phyloP scores from a whole-genome alignment of 192 early-diverging fungal genomes.

The Podila epigama region DNA sequence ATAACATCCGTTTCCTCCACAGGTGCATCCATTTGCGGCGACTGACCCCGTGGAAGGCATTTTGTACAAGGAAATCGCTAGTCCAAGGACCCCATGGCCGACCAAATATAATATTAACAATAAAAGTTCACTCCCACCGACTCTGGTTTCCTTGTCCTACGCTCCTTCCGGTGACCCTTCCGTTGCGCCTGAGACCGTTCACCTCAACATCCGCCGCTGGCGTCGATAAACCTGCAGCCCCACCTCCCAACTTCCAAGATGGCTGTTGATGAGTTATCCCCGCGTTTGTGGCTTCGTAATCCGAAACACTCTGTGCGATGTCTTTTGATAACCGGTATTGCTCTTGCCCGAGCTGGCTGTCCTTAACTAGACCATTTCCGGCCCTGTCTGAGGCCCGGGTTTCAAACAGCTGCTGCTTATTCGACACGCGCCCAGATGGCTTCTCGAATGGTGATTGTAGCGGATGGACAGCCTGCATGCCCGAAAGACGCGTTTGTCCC shows the following conservation, averaged over 20 bases:
- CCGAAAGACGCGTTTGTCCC: neutral
- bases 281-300: too few relatives aligned
- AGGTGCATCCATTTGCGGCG: too few relatives aligned
- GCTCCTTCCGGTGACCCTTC: constrained; percentile 28
- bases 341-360: neutral
- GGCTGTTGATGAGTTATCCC: too few relatives aligned
- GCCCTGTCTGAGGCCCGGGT: neutral
- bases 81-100: too few relatives aligned
- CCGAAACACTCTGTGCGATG: too few relatives aligned
- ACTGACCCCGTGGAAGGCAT: too few relatives aligned
- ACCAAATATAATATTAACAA: too few relatives aligned
- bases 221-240: neutral
- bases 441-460: neutral
- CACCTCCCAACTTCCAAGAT: neutral
- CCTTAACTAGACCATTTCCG: neutral
- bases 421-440: neutral
- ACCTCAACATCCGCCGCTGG: neutral
- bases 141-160: constrained; percentile 7
- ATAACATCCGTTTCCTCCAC: too few relatives aligned
- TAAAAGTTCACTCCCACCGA: neutral
- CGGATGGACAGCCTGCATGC: constrained; percentile 16
- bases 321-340: neutral
- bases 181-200: constrained; percentile 17
- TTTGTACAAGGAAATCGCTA: too few relatives aligned
- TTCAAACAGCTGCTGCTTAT: too few relatives aligned